Evolutionary conservation across 2,329 filamentous ascomycete genomes (phyloP), one percentile per base, ranked within the genome.

Genomic region (Penicillium rolfsii): DNA sequence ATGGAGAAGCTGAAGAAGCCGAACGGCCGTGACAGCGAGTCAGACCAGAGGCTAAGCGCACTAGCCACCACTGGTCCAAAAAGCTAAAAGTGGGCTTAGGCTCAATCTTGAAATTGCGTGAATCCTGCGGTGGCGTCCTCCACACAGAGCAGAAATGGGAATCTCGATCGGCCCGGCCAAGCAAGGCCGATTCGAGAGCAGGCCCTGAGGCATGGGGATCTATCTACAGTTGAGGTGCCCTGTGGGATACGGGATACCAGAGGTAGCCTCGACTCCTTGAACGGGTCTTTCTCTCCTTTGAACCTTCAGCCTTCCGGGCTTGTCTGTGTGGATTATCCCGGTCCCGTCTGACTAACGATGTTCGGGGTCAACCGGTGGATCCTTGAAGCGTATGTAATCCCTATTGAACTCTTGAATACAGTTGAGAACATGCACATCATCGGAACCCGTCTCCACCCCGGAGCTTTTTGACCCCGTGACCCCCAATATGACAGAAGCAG

Each of bases 41-140:
- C 58, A 59, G 61, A 57, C 35, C 5, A 14, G 49, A 66, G 62
- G 62, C 64, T 61, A 66, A 66, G 62, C 58, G 64, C 64, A 66
- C 62, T 52, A 24, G 46, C 28, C 52, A 54, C 52, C 36, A 54
- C 36, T 33, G 35, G 30, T 36, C 49, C 9, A 19, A 26, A 41
- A 53, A 7, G 52, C 52, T 54, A 55, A 46, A 49, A 58, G 56
- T 58, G 56, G 56, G 49, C 56, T 58, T 49, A 41, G 49, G n/a
- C 56, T 58, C 38, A 40, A 58, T 49, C 57, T 59, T 40, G 28
- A 59, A 36, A 36, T 19, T 28, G 52, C 35, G 38, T 30, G 50
- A 38, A 52, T 54, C 36, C 52, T 43, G 52, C 52, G 52, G 50
- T 54, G 52, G 52, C 52, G 52, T 41, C 52, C 26, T 45, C 52